phyloP scores from a whole-genome alignment of 768 basidiomycete species.

The Psilocybe azurescens region DNA sequence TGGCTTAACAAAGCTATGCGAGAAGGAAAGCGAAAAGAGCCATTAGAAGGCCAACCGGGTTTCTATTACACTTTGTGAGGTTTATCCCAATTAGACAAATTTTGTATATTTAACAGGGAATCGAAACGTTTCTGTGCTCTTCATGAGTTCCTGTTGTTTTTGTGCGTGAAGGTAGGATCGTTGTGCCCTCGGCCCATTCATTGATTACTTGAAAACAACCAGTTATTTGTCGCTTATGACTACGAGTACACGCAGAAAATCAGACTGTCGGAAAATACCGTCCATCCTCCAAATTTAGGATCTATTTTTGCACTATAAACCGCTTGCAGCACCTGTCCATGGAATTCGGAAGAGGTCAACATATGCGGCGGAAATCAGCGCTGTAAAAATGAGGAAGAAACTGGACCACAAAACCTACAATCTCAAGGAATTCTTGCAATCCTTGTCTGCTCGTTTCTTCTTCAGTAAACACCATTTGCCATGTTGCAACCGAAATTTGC shows the following conservation, averaged over 20 bases:
- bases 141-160: background rate
- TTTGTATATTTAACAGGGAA: conserved; percentile 16
- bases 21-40: conserved; percentile 39
- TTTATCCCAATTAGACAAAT: conserved; percentile 21
- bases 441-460: no score
- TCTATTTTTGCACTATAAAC: background rate
- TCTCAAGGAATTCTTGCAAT: no score
- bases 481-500: no score
- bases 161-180: background rate
- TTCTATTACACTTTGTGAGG: conserved; percentile 47
- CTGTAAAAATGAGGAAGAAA: background rate
- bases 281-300: background rate
- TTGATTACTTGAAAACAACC: no score
- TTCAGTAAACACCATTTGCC: no score
- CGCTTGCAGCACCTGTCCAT: background rate
- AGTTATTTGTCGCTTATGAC: no score
- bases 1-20: conserved; percentile 40
- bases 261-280: no score
- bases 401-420: background rate
- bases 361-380: background rate
- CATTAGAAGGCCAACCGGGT: conserved; percentile 40
- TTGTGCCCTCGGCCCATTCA: no score
- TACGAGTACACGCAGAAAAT: no score
- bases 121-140: background rate
- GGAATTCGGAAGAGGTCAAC: background rate